Evolutionary conservation across 345 rosid species (phyloP).

Genomic region (Eucalyptus erythrocorys): DNA sequence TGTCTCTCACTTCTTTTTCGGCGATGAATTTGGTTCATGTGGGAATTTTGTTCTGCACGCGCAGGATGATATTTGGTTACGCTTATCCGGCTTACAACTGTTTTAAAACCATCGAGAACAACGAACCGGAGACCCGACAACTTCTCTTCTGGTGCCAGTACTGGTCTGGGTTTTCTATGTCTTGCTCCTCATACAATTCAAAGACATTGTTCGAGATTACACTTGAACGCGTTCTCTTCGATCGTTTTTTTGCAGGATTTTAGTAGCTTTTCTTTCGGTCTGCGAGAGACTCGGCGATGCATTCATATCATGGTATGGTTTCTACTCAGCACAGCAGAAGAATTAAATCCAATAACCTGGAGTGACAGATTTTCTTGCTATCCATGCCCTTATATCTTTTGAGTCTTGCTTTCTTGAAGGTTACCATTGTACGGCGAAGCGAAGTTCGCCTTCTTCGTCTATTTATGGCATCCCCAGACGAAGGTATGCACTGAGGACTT

Average conservation of each 20-base stretch:
- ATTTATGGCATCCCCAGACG: slow-evolving; percentile 74
- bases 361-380: neutral
- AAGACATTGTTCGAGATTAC: neutral
- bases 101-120: slow-evolving; percentile 54
- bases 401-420: slow-evolving; percentile 28
- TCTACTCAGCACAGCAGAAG: neutral
- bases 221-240: neutral
- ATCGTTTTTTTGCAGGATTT: slow-evolving; percentile 35
- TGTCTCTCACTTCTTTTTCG: neutral
- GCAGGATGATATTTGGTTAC: slow-evolving; percentile 63
- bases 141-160: slow-evolving; percentile 82
- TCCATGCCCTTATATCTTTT: neutral
- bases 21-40: neutral
- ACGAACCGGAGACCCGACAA: slow-evolving; percentile 29
- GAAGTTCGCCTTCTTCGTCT: slow-evolving; percentile 63
- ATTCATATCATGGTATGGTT: slow-evolving; percentile 51
- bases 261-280: slow-evolving; percentile 58
- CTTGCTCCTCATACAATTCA: neutral
- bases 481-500: slow-evolving; percentile 21
- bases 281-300: slow-evolving; percentile 65
- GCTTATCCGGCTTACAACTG: slow-evolving; percentile 82
- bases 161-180: slow-evolving; percentile 23
- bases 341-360: neutral
- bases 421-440: slow-evolving; percentile 78
- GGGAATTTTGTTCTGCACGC: neutral